Conservation (phyloP, 805 yeast species). For the Komagataella pseudopastoris region DNA sequence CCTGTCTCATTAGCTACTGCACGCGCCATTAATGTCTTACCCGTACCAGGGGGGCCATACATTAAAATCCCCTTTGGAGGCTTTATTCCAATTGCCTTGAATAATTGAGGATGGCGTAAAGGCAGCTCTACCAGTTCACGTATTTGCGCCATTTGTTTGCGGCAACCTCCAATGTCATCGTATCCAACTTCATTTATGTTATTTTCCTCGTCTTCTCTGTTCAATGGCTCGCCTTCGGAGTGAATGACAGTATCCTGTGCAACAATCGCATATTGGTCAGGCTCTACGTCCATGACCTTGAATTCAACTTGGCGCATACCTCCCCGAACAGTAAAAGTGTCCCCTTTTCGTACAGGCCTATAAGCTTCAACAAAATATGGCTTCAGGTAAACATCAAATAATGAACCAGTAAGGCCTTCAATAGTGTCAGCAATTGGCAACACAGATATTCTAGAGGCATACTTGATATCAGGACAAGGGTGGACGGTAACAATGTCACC, state of each 20-base stretch:
- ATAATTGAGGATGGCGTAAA: conserved; percentile 94
- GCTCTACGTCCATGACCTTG: conserved; percentile 96
- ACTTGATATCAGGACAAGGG: conserved; percentile 97
- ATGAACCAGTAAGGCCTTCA: conserved; percentile 93
- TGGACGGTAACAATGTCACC: conserved; percentile 88
- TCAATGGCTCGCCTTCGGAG: conserved; percentile 98
- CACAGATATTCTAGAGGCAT: conserved; percentile 88
- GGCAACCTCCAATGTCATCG: conserved; percentile 98
- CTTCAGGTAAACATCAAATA: conserved; percentile 90
- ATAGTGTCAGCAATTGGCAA: conserved; percentile 96
- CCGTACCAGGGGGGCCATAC: conserved; percentile 99
- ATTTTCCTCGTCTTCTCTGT: conserved; percentile 96
- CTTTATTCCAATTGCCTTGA: conserved; percentile 95
- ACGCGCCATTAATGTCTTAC: conserved; percentile 98
- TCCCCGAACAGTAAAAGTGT: conserved; percentile 91
- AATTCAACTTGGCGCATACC: conserved; percentile 99
- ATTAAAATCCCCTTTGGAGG: conserved; percentile 97
- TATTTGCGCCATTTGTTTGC: conserved; percentile 99
- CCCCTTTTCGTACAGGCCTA: conserved; percentile 97
- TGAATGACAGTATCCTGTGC: conserved; percentile 98
- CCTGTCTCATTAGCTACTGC: conserved; percentile 99
- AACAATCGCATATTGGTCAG: conserved; percentile 93
- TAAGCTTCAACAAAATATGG: conserved; percentile 98
- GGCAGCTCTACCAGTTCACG: conserved; percentile 98
- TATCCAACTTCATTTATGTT: conserved; percentile 95